These are phyloP conservation scores for Spinacia oleracea DNA, from an alignment of 179 eudicot genomes.

Conservation along the genomic window DNA sequence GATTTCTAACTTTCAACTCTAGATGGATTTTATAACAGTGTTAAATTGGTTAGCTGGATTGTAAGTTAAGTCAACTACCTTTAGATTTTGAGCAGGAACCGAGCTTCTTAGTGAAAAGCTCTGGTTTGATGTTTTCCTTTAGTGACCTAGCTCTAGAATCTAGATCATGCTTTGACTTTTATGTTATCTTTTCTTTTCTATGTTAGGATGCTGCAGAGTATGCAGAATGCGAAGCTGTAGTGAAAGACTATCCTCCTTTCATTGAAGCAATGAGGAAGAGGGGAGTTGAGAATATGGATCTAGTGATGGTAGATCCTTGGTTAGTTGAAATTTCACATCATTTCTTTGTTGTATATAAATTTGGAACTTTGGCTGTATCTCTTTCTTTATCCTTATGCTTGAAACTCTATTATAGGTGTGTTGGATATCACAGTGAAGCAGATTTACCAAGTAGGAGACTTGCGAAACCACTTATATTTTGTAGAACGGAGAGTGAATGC, in stretches of 20 bases:
- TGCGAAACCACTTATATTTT: constrained; percentile 93
- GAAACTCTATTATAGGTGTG: constrained; percentile 59
- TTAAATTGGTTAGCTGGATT: constrained; percentile 1
- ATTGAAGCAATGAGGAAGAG: constrained; percentile 86
- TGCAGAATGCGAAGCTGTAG: constrained; percentile 94
- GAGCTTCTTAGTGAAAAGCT: not conserved
- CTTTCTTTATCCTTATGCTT: constrained; percentile 7
- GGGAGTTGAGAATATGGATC: constrained; percentile 93
- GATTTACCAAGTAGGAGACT: constrained; percentile 93
- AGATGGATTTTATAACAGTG: not conserved
- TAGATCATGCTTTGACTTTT: constrained; percentile 22
- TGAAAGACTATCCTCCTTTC: constrained; percentile 82
- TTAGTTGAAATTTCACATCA: constrained; percentile 38
- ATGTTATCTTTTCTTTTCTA: constrained; percentile 21
- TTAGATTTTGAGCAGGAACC: not conserved
- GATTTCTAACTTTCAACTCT: not conserved
- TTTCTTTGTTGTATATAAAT: not conserved
- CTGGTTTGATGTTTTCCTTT: not conserved
- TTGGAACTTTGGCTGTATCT: not conserved
- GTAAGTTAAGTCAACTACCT: not conserved
- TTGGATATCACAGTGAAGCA: constrained; percentile 84
- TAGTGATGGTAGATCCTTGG: constrained; percentile 95
- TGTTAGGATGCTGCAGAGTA: constrained; percentile 87
- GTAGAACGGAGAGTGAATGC: constrained; percentile 91
- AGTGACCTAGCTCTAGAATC: constrained; percentile 19